Evolutionary conservation across 805 yeast species (phyloP).

Genomic region (Candida boleticola): DNA sequence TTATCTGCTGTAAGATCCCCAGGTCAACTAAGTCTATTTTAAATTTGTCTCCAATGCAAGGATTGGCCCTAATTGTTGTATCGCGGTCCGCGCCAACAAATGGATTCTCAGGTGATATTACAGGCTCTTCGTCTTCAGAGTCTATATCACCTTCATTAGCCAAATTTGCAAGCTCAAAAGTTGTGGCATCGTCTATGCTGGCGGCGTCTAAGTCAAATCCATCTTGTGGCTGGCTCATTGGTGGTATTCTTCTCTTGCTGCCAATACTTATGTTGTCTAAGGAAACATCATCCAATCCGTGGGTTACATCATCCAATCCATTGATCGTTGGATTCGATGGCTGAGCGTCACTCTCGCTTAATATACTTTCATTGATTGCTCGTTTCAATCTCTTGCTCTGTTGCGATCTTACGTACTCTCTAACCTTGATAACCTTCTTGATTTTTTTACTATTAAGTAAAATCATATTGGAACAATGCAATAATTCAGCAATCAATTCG

Average conservation of each 20-base stretch:
- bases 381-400: conserved; percentile 43
- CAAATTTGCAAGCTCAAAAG: not conserved
- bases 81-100: conserved; percentile 39
- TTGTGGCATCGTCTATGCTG: conserved; percentile 2
- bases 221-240: not conserved
- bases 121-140: conserved; percentile 45
- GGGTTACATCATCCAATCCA: conserved; percentile 31
- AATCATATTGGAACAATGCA: conserved; percentile 98
- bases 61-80: conserved; percentile 41
- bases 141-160: conserved; percentile 10
- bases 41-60: conserved; percentile 84
- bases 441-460: conserved; percentile 76
- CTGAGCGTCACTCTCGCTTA: conserved; percentile 2
- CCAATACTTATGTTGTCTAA: conserved; percentile 29
- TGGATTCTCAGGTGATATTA: conserved; percentile 42
- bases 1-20: conserved; percentile 62
- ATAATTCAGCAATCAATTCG: conserved; percentile 88
- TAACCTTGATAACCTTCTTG: conserved; percentile 60
- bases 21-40: conserved; percentile 81
- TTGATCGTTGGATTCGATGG: too few species aligned
- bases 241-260: not conserved
- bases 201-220: not conserved
- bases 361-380: conserved; percentile 31
- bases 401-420: conserved; percentile 61
- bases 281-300: conserved; percentile 35